Evolutionary conservation across 257 asterid genomes (phyloP).

Genomic region (Craterostigma plantagineum): DNA sequence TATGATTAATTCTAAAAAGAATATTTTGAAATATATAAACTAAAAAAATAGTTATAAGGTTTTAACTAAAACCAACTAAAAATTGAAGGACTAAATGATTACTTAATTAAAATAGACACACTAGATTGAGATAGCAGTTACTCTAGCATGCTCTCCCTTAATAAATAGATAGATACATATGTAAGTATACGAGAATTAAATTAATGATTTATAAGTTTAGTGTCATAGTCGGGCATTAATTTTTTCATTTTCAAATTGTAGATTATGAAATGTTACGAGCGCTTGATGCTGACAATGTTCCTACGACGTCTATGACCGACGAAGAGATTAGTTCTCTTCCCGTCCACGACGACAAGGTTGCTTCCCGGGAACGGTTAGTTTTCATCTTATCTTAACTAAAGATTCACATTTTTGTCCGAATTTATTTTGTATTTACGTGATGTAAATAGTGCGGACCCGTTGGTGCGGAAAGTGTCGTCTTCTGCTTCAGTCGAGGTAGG

Average conservation of each 20-base stretch:
- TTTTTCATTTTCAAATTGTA: constrained; percentile 11
- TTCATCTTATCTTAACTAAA: constrained; percentile 4
- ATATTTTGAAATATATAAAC: too few relatives aligned
- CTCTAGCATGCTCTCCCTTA: too few relatives aligned
- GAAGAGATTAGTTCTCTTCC: constrained; percentile 96
- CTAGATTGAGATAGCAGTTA: too few relatives aligned
- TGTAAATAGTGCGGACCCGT: constrained; percentile 36
- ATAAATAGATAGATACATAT: too few relatives aligned
- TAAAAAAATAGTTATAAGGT: too few relatives aligned
- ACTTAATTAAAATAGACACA: too few relatives aligned
- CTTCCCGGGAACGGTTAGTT: constrained; percentile 58
- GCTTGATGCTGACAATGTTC: constrained; percentile 72
- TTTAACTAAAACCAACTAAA: too few relatives aligned
- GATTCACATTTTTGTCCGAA: neutral
- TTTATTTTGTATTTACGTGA: constrained; percentile 9
- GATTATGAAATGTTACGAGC: constrained; percentile 92
- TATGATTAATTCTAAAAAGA: too few relatives aligned
- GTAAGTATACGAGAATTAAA: too few relatives aligned
- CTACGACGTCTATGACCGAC: constrained; percentile 80
- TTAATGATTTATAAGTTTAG: too few relatives aligned
- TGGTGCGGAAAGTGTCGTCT: constrained; percentile 47
- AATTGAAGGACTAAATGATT: too few relatives aligned
- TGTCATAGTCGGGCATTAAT: too few relatives aligned
- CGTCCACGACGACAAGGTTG: constrained; percentile 72
- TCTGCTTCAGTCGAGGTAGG: constrained; percentile 63